Conservation (phyloP, 306 rosid species). For the Calophaca sinica region DNA sequence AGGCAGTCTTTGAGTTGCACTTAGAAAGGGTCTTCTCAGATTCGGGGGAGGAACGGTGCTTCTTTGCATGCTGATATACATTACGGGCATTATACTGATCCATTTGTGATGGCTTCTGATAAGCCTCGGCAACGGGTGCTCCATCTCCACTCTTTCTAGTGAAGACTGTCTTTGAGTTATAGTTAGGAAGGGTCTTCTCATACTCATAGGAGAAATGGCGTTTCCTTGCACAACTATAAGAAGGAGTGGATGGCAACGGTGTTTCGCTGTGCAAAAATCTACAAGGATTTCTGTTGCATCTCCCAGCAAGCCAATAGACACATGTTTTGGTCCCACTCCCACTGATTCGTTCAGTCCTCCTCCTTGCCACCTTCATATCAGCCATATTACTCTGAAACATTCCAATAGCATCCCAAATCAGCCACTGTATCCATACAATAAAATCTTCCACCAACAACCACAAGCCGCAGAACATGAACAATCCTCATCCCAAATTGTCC, state of each 20-base stretch:
- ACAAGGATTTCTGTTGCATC: constrained; percentile 46
- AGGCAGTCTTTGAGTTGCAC: too few species aligned
- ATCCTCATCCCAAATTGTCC: neutral
- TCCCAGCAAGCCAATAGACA: constrained; percentile 38
- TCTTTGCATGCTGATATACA: too few species aligned
- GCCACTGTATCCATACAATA: neutral
- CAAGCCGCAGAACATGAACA: neutral
- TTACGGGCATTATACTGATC: too few species aligned
- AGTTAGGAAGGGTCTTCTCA: neutral
- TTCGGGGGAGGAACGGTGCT: too few species aligned
- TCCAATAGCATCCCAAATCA: constrained; percentile 22
- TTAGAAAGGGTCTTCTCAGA: too few species aligned
- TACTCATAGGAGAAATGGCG: neutral
- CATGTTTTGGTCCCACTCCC: constrained; percentile 10
- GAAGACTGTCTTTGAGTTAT: neutral
- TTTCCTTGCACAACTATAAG: neutral
- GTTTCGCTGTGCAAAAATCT: constrained; percentile 21
- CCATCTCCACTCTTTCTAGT: neutral
- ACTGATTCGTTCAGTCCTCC: neutral
- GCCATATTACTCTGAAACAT: neutral
- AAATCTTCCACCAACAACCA: neutral
- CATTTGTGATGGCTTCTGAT: constrained; percentile 1
- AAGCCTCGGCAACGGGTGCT: too few species aligned
- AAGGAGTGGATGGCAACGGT: neutral
- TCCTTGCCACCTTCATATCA: neutral